These are phyloP conservation scores for Puccinia coronata DNA, from an alignment of 1,284 basidiomycete species.

Conservation along the genomic window DNA sequence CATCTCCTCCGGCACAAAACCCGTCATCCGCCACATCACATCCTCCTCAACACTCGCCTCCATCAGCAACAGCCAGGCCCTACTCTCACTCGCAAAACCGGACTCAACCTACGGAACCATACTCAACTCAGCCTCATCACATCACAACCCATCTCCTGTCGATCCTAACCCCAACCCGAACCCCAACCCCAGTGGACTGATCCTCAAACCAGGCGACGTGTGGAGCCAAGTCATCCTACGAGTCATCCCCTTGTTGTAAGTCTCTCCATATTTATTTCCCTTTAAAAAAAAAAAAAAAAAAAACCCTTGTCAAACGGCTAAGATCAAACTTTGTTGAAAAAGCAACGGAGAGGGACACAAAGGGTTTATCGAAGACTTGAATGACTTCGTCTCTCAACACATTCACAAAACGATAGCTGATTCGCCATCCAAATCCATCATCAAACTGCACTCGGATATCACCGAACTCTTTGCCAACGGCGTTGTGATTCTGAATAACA, in stretches of 20 bases:
- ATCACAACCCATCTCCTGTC: too few relatives aligned
- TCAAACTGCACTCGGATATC: slow-evolving; percentile 27
- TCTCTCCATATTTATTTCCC: neutral
- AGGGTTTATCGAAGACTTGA: slow-evolving; percentile 48
- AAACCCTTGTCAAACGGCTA: too few relatives aligned
- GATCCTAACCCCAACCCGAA: neutral
- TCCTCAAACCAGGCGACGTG: slow-evolving; percentile 42
- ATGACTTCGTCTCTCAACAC: slow-evolving; percentile 43
- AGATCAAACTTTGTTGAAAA: too few relatives aligned
- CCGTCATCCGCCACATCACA: slow-evolving; percentile 39
- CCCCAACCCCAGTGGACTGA: slow-evolving; percentile 10
- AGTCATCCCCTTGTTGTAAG: slow-evolving; percentile 47
- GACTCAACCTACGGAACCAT: neutral
- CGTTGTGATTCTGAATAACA: slow-evolving; percentile 53
- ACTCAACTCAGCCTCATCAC: neutral
- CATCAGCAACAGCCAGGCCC: neutral
- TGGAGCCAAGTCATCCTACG: slow-evolving; percentile 43
- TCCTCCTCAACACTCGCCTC: slow-evolving; percentile 27
- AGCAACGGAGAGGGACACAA: slow-evolving; percentile 49
- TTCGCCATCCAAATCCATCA: slow-evolving; percentile 43
- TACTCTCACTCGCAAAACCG: slow-evolving; percentile 1
- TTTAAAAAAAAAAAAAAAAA: neutral
- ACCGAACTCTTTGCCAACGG: slow-evolving; percentile 28
- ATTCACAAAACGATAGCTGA: slow-evolving; percentile 42
- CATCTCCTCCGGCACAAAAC: slow-evolving; percentile 11